Evolutionary conservation across 2,329 filamentous ascomycete genomes (phyloP), one percentile per base, ranked within the genome.

Genomic region (Nemania sp.): DNA sequence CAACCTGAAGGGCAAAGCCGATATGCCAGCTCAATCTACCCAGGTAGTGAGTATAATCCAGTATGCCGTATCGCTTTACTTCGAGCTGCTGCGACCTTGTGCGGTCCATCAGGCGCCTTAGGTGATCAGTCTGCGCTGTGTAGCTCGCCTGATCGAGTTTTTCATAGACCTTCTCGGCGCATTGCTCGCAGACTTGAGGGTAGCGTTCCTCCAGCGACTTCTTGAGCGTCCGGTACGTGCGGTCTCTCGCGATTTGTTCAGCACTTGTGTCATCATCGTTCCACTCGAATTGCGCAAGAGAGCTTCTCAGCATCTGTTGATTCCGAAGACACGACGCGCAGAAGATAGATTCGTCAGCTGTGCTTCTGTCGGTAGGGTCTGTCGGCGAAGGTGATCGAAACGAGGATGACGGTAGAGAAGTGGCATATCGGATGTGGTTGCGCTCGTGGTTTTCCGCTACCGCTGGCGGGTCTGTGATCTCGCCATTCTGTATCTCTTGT

Each of bases 281-380:
- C 52, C 88, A 86, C 1, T 95, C 80, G 70, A 95, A 97, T 54
- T 93, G 86, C 3, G 90, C 87, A 33, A 97, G 77, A 0, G 85
- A 84, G 37, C 86, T 81, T 28, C 86, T 88, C 61, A 92, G 84
- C 6, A 97, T 78, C 51, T 89, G 86, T 70, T 99, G 94, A 70
- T 99, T 97, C 70, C 91, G 90, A 46, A 92, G 75, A 66, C 94
- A 99, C 50, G 81, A 88, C 42, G 81, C 74, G 78, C 94, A 99
- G 67, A 84, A 88, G 57, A 80, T 75, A 48, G 64, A 68, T 51
- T 75, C 69, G 22, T 67, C 61, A 3, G 66, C 53, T 28, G 55
- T 59, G 58, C 59, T 68, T 62, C 63, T 73, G 67, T 65, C 66
- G 60, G 61, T 72, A 52, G 70, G 64, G 55, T 63, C 43, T 43